phyloP scores from a whole-genome alignment of 2,329 filamentous ascomycete species.

The Aspergillus fumigatus region DNA sequence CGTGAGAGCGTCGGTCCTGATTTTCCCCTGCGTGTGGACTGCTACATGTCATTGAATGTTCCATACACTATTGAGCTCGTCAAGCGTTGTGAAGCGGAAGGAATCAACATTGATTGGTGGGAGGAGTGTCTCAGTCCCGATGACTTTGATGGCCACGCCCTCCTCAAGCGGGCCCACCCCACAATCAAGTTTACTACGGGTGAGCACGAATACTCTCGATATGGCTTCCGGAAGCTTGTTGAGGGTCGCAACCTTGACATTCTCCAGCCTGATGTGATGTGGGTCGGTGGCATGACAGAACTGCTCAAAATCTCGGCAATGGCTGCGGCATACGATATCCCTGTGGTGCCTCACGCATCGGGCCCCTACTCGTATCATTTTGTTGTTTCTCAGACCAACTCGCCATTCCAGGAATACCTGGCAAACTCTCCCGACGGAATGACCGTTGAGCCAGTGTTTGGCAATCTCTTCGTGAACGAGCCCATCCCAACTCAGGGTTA shows the following conservation, averaged over 20 bases:
- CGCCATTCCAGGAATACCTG: conserved; percentile 92
- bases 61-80: conserved; percentile 88
- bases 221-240: conserved; percentile 90
- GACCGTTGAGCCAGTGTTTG: conserved; percentile 86
- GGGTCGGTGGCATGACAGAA: conserved; percentile 90
- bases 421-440: conserved; percentile 90
- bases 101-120: conserved; percentile 94
- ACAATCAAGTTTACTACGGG: conserved; percentile 91
- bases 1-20: conserved; percentile 80
- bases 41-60: conserved; percentile 94
- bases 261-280: conserved; percentile 95
- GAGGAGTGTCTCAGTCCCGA: conserved; percentile 90
- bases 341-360: conserved; percentile 90
- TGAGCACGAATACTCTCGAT: conserved; percentile 92
- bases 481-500: conserved; percentile 81
- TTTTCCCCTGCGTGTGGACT: conserved; percentile 92
- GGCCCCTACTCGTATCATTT: conserved; percentile 96
- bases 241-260: conserved; percentile 91
- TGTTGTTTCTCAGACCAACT: conserved; percentile 87
- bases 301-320: conserved; percentile 83
- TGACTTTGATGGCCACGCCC: conserved; percentile 83
- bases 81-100: conserved; percentile 71
- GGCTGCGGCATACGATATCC: conserved; percentile 89
- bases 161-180: conserved; percentile 86
- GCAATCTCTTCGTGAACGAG: conserved; percentile 84